Evolutionary conservation across 495 filamentous ascomycete genomes (phyloP), one percentile per base, ranked within the genome.

Genomic region (Penicillium nucicola): DNA sequence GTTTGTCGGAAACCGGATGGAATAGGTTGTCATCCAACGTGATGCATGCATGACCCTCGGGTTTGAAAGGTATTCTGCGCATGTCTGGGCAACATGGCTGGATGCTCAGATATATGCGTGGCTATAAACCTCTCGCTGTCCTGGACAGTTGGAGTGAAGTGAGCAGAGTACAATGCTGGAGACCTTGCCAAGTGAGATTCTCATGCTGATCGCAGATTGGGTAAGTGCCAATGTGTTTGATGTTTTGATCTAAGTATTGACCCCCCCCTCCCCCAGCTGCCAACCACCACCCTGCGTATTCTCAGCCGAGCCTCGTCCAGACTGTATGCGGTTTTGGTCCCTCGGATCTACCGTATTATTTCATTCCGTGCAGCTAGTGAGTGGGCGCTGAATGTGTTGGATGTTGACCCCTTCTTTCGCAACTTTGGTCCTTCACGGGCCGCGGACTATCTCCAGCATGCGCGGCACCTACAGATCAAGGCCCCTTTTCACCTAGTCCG

Each of bases 401-500:
- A 57, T 25, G 19, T 53, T 20, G 49, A 53, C 12, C 11, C 38
- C 5, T 57, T 49, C 43, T 47, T 57, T 22, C 14, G 1, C 22
- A 10, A 19, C 5, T 42, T 49, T 34, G 17, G 23, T 11, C 13
- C n/a, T 15, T 31, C 25, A 20, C 23, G 30, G 15, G 14, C 6
- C n/a, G 11, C 7, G 8, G 25, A 18, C 32, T 23, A 51, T 22
- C 42, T 57, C 17, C 22, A 31, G 5, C 17, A 42, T 14, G 40
- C 23, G 9, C 19, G 49, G 23, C 12, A 53, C 9, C 19, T 57
- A 13, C 7, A 31, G 12, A 39, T 53, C 15, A 5, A 9, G n/a
- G 49, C 55, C 5, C 55, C 55, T 5, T 41, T 57, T 13, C 25
- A 45, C 6, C 33, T 57, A 28, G 32, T 30, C 1, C 30, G 55